These are phyloP conservation scores for Puccinia novopanici DNA, from an alignment of 1,284 basidiomycete species.

Conservation along the genomic window DNA sequence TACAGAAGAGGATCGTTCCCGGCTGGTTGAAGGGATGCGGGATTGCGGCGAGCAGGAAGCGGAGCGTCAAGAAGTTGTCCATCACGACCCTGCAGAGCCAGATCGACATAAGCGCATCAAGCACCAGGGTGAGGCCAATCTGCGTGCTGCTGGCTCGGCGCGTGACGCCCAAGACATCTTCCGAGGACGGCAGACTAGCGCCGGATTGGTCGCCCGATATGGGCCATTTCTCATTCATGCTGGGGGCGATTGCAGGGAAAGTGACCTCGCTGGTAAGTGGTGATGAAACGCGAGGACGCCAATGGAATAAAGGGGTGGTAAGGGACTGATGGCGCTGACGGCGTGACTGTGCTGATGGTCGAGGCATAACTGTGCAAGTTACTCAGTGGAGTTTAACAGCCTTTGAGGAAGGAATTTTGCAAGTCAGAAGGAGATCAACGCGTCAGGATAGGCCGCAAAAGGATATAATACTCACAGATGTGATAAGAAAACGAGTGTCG, in stretches of 20 bases:
- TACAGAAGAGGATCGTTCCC: conserved; percentile 40
- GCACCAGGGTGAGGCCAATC: conserved; percentile 29
- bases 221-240: conserved; percentile 41
- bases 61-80: conserved; percentile 37
- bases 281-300: conserved; percentile 46
- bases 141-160: conserved; percentile 20
- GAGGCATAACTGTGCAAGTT: conserved; percentile 3
- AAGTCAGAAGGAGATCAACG: background rate
- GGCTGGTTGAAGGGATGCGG: conserved; percentile 30
- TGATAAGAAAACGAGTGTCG: background rate
- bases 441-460: background rate
- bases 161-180: background rate
- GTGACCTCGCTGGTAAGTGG: conserved; percentile 42
- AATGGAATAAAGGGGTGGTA: conserved; percentile 19
- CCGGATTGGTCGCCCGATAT: background rate
- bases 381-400: background rate
- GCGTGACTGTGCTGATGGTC: conserved; percentile 21
- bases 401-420: background rate
- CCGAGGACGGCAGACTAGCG: background rate
- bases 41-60: conserved; percentile 26
- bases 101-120: conserved; percentile 38
- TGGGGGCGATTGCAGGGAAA: background rate
- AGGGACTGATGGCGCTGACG: conserved; percentile 21
- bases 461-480: background rate
- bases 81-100: conserved; percentile 31